These are phyloP conservation scores for Exophiala dermatitidis DNA, from an alignment of 2,329 filamentous ascomycete species.

Conservation along the genomic window DNA sequence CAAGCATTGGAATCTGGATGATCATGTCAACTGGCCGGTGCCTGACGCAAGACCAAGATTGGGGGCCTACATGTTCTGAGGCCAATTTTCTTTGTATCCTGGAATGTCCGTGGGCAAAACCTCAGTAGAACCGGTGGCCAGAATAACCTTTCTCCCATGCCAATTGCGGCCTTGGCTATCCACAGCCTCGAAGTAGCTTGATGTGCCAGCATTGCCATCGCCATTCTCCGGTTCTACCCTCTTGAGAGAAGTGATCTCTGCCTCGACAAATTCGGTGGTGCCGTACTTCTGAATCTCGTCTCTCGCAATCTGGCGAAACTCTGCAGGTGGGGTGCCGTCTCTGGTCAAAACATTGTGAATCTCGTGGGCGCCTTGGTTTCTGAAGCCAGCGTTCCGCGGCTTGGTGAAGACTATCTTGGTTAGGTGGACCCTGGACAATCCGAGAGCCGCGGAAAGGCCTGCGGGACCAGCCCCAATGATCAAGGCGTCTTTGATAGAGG, in stretches of 20 bases:
- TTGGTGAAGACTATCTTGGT: not conserved
- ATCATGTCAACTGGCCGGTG: not conserved
- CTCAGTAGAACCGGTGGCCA: not conserved
- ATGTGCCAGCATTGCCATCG: not conserved
- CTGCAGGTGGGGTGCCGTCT: not conserved
- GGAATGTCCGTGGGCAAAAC: conserved; percentile 1
- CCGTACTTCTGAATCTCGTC: not conserved
- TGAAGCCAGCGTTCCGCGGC: not conserved
- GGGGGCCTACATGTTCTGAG: conserved; percentile 1
- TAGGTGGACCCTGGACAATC: not conserved
- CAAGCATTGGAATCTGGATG: conserved; percentile 5
- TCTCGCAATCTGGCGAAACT: not conserved
- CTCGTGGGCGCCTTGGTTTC: not conserved
- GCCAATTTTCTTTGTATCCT: conserved; percentile 5
- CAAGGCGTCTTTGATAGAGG: not conserved
- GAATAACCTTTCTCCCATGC: not conserved
- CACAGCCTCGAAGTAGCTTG: not conserved
- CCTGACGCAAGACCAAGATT: not conserved
- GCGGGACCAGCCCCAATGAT: not conserved
- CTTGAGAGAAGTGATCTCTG: no score
- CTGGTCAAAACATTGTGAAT: not conserved
- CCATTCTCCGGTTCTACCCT: not conserved
- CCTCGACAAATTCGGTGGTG: not conserved
- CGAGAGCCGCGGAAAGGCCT: not conserved
- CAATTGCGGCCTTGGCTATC: not conserved